Evolutionary conservation across 2,329 filamentous ascomycete species (phyloP), one percentile per base, ranked within the genome.

Genomic region (Penicillium sp.): DNA sequence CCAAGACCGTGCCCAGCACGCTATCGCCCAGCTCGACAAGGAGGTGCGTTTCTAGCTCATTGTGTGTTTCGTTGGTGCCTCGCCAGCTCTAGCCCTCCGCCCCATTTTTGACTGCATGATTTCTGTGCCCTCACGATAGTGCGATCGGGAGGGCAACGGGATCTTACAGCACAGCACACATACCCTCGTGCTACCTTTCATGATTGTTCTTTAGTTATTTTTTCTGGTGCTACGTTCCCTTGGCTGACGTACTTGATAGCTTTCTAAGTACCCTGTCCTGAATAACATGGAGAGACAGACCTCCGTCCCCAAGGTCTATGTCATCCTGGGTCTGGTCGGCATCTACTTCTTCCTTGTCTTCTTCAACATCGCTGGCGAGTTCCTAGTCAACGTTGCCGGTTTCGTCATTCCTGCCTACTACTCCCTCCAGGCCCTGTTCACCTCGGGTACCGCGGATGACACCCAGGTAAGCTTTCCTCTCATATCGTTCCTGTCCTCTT

Each of bases 281-380:
- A 85, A 86, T 79, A 84, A 87, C 75, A 81, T 88, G 65, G 85
- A 88, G 79, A 81, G 83, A 74, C 85, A 87, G 75, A 87, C 84
- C 67, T 85, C 80, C 55, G 82, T 88, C 53, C 85, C 85, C 65
- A 88, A 88, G 77, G 85, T 86, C 74, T 88, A 88, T 70, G 82
- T 81, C 60, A 75, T 87, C 72, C 83, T 88, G 46, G 85, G 85
- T 64, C 77, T 88, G 53, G 82, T 78, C 61, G 84, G 82, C 55
- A 78, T 87, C 59, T 88, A 88, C 80, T 86, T 86, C 78, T 87
- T 87, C 81, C 78, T 87, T 53, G 80, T 88, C 74, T 88, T 88
- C 78, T 88, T 88, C 79, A 88, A 88, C 79, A 87, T 88, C 63
- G 85, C 82, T 59, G 85, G 85, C 73, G 82, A 84, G 68, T 87